phyloP scores from a whole-genome alignment of 2,329 filamentous ascomycete genomes.

The Penicillium fuscoglaucum region DNA sequence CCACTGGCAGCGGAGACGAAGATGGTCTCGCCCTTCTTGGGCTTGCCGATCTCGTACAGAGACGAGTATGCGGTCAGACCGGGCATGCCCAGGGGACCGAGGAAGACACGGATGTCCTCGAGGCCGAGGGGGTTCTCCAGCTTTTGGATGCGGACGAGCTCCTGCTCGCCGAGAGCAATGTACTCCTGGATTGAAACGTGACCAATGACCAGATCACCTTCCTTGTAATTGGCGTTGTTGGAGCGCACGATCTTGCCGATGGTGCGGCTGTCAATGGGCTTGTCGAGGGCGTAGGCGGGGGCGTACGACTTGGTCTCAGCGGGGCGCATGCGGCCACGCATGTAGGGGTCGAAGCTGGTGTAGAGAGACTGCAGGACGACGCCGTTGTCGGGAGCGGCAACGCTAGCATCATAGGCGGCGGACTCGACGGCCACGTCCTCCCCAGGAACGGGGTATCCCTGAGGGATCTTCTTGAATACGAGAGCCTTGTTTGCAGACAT shows the following conservation, averaged over 20 bases:
- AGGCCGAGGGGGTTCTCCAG: constrained; percentile 65
- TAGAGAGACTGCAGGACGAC: constrained; percentile 70
- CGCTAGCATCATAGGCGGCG: constrained; percentile 63
- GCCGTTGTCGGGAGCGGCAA: constrained; percentile 61
- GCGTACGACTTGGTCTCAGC: constrained; percentile 66
- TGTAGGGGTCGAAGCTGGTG: constrained; percentile 80
- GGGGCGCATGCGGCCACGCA: constrained; percentile 74
- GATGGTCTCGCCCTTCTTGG: constrained; percentile 76
- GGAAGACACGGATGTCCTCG: constrained; percentile 57
- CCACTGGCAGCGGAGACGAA: constrained; percentile 79
- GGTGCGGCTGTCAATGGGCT: constrained; percentile 64
- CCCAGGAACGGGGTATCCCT: constrained; percentile 66
- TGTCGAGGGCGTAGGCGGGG: constrained; percentile 60
- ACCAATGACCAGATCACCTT: constrained; percentile 66
- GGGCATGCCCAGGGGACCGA: constrained; percentile 77
- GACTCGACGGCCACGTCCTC: constrained; percentile 69
- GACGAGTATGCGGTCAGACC: constrained; percentile 74
- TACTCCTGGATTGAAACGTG: constrained; percentile 69
- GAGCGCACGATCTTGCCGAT: constrained; percentile 72
- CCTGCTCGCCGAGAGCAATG: constrained; percentile 54
- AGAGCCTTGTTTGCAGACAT: constrained; percentile 66
- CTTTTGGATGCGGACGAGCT: constrained; percentile 50
- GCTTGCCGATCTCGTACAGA: constrained; percentile 72
- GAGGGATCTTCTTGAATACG: constrained; percentile 69
- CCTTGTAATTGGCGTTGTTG: constrained; percentile 61